Evolutionary conservation across 495 filamentous ascomycete species (phyloP).

Genomic region (Clohesyomyces aquaticus): DNA sequence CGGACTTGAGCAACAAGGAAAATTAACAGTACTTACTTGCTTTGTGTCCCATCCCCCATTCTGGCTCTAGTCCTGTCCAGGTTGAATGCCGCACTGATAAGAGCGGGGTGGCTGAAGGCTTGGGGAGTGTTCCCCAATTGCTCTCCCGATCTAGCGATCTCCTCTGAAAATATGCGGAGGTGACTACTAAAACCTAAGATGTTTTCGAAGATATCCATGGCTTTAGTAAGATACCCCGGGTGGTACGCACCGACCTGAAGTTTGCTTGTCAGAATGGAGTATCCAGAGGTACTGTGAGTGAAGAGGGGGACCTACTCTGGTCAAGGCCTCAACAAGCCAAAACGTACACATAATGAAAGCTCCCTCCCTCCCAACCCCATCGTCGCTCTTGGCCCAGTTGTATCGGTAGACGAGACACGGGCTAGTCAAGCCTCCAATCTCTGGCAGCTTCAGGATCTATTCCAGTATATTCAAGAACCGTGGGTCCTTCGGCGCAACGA

Average conservation of each 20-base stretch:
- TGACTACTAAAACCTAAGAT: slow-evolving; percentile 74
- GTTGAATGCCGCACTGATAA: slow-evolving; percentile 75
- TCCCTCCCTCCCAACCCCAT: slow-evolving; percentile 77
- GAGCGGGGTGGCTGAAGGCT: slow-evolving; percentile 72
- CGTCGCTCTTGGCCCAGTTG: slow-evolving; percentile 65
- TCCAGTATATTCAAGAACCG: slow-evolving; percentile 71
- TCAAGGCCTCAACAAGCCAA: slow-evolving; percentile 77
- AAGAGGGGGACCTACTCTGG: slow-evolving; percentile 53
- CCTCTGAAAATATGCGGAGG: slow-evolving; percentile 74
- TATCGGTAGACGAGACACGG: slow-evolving; percentile 74
- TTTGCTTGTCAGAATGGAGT: background rate
- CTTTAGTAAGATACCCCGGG: slow-evolving; percentile 62
- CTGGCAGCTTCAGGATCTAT: slow-evolving; percentile 64
- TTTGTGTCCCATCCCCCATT: too few relatives aligned
- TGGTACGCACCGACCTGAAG: slow-evolving; percentile 60
- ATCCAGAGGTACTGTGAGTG: too few relatives aligned
- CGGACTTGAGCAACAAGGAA: too few relatives aligned
- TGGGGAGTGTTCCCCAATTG: slow-evolving; percentile 76
- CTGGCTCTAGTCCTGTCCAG: slow-evolving; percentile 57
- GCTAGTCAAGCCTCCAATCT: slow-evolving; percentile 72
- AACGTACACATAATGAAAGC: slow-evolving; percentile 80
- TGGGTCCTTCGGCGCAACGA: slow-evolving; percentile 73
- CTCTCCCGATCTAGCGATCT: slow-evolving; percentile 71
- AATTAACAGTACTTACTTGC: too few relatives aligned
- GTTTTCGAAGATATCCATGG: slow-evolving; percentile 72